Evolutionary conservation across 768 basidiomycete species (phyloP).

Genomic region (Podaxis sp.): DNA sequence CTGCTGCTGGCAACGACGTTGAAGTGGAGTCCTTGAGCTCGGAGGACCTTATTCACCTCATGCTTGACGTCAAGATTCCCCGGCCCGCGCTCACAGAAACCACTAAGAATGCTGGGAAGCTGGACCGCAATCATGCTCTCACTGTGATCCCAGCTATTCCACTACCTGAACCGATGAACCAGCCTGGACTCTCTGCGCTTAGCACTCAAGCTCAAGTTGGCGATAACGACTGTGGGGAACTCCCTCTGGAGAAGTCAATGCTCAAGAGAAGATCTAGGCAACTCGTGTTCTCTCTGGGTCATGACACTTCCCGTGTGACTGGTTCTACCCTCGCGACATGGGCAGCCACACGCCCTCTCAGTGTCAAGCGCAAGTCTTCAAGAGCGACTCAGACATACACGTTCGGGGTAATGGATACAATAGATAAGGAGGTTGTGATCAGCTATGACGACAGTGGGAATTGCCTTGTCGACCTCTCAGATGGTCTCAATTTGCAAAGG

Average conservation of each 20-base stretch:
- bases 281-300: constrained; percentile 10
- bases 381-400: constrained; percentile 13
- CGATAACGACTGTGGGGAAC: not conserved
- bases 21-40: constrained; percentile 14
- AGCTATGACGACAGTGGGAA: constrained; percentile 1
- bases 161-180: not conserved
- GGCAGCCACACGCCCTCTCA: constrained; percentile 34
- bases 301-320: not conserved
- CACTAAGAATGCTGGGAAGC: constrained; percentile 9
- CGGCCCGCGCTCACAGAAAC: constrained; percentile 25
- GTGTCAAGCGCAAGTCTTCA: constrained; percentile 32
- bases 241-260: not conserved
- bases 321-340: not conserved
- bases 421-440: constrained; percentile 57
- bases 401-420: constrained; percentile 15
- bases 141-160: constrained; percentile 37
- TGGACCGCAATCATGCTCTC: constrained; percentile 17
- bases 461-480: constrained; percentile 1
- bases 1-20: not conserved
- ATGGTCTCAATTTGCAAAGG: not conserved
- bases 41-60: constrained; percentile 17
- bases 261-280: not conserved
- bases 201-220: not conserved
- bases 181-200: not conserved
- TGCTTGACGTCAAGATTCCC: constrained; percentile 11